A percentile compares a stretch with the other conserved stretches of the same genome.
These are phyloP conservation scores for Protomyces macrosporus DNA, from an alignment of 1,139 yeast genomes.

Conservation along the genomic window DNA sequence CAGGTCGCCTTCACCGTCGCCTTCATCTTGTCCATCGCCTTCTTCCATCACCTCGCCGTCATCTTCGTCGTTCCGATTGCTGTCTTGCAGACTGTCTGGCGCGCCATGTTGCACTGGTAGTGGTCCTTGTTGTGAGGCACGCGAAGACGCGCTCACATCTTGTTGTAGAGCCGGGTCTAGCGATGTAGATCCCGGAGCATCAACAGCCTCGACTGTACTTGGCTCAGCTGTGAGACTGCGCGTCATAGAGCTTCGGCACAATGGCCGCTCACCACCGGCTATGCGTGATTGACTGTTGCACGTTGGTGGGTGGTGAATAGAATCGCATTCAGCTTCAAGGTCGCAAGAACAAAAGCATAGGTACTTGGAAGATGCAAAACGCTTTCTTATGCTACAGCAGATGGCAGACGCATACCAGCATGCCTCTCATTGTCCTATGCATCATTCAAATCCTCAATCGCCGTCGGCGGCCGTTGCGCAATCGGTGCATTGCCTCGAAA, in stretches of 20 bases:
- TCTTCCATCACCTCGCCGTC: neutral
- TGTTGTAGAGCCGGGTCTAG: no score
- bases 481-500: conserved; percentile 87
- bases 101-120: no score
- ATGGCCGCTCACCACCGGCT: no score
- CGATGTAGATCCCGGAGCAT: no score
- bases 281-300: no score
- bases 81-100: neutral
- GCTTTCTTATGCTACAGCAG: neutral
- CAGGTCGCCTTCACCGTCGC: neutral
- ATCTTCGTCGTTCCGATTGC: neutral
- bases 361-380: neutral
- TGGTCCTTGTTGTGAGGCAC: no score
- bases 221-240: no score
- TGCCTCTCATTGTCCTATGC: neutral
- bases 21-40: neutral
- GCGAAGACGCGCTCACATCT: no score
- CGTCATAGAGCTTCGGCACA: no score
- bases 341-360: neutral
- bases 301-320: no score
- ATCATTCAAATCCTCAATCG: neutral
- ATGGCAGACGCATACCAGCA: neutral
- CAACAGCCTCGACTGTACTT: no score
- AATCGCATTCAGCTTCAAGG: no score
- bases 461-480: conserved; percentile 27